Percentiles rank a stretch among this genome's conserved stretches.
These are phyloP conservation scores for Cyberlindnera maritima DNA, from an alignment of 805 yeast species.

Conservation along the genomic window DNA sequence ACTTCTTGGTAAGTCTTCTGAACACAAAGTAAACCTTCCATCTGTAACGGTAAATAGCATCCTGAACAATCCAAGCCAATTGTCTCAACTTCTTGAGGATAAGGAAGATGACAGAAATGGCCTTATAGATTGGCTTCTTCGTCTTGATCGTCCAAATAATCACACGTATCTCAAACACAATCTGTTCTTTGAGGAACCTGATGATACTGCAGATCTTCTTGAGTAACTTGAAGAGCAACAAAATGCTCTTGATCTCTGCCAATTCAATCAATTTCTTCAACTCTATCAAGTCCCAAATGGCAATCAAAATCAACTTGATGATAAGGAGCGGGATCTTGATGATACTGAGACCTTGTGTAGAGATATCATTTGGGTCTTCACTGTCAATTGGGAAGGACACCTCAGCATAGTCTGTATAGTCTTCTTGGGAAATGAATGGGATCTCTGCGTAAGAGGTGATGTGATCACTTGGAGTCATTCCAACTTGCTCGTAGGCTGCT, in stretches of 20 bases:
- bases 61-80: constrained; percentile 22
- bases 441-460: constrained; percentile 1
- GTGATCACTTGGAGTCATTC: background rate
- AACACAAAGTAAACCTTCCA: constrained; percentile 22
- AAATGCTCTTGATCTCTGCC: constrained; percentile 15
- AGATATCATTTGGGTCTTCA: background rate
- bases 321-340: constrained; percentile 18
- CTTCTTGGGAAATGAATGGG: constrained; percentile 12
- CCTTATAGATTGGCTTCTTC: constrained; percentile 14
- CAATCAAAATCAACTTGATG: constrained; percentile 14
- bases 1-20: constrained; percentile 12
- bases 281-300: constrained; percentile 20
- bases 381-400: background rate
- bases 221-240: constrained; percentile 14
- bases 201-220: constrained; percentile 14
- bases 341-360: constrained; percentile 12
- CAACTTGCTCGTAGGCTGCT: background rate
- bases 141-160: constrained; percentile 16
- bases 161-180: constrained; percentile 11
- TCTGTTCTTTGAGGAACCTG: constrained; percentile 12
- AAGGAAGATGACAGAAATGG: constrained; percentile 12
- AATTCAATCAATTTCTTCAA: constrained; percentile 20
- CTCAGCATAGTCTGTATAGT: background rate
- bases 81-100: constrained; percentile 19
- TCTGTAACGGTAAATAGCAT: constrained; percentile 21